phyloP scores from a whole-genome alignment of 805 yeast species.

The Suhomyces kilbournensis region DNA sequence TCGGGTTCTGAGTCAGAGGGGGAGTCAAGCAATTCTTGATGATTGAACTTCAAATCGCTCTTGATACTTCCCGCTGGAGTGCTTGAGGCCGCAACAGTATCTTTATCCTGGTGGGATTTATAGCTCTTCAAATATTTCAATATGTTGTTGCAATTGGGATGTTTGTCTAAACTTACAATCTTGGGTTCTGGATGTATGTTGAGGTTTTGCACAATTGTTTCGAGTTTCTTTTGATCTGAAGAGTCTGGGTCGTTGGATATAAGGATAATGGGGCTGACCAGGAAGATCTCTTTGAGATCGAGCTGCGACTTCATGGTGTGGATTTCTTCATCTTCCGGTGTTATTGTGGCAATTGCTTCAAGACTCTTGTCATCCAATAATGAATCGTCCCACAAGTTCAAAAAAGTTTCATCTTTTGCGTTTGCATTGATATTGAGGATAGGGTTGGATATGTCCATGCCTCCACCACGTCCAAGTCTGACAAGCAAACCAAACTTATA shows the following conservation, averaged over 20 bases:
- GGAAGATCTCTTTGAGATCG: slow-evolving; percentile 33
- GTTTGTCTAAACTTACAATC: slow-evolving; percentile 27
- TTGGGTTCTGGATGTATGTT: slow-evolving; percentile 34
- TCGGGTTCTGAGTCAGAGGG: slow-evolving; percentile 7
- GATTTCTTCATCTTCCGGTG: background rate
- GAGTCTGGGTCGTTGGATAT: slow-evolving; percentile 23
- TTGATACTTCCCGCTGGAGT: slow-evolving; percentile 2
- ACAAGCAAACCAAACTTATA: background rate
- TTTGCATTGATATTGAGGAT: slow-evolving; percentile 2
- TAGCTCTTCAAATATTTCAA: slow-evolving; percentile 22
- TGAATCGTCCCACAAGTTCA: background rate
- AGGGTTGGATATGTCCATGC: slow-evolving; percentile 1
- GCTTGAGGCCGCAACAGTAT: background rate
- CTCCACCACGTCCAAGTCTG: background rate
- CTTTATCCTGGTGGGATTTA: slow-evolving; percentile 7
- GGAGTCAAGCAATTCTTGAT: slow-evolving; percentile 3
- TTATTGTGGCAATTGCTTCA: background rate
- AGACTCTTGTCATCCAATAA: background rate
- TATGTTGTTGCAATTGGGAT: slow-evolving; percentile 27
- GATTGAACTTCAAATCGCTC: slow-evolving; percentile 6
- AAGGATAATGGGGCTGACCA: slow-evolving; percentile 26
- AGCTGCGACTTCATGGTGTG: slow-evolving; percentile 9
- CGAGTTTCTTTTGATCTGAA: slow-evolving; percentile 9
- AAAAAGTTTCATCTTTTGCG: background rate
- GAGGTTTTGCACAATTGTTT: slow-evolving; percentile 18